Percentiles rank a stretch among this genome's conserved stretches.
Evolutionary conservation across 1,139 yeast genomes (phyloP).

Genomic region (Eremothecium gossypii): DNA sequence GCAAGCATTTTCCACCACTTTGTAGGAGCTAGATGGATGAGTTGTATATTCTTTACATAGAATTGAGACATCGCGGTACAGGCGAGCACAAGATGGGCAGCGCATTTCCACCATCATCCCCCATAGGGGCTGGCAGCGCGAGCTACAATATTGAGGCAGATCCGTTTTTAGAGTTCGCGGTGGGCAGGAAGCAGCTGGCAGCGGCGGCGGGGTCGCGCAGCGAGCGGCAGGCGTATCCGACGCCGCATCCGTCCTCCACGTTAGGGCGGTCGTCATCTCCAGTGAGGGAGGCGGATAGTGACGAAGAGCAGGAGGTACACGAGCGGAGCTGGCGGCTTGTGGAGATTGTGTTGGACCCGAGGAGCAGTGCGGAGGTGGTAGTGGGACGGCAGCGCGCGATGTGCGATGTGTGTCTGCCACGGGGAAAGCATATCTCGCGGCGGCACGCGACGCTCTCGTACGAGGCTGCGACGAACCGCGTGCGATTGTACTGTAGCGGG

Average conservation of each 20-base stretch:
- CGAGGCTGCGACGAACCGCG: conserved; percentile 19
- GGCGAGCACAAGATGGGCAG: conserved; percentile 12
- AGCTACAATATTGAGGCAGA: background rate
- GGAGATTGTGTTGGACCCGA: conserved; percentile 16
- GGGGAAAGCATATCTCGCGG: conserved; percentile 25
- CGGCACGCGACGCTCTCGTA: conserved; percentile 28
- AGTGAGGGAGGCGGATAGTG: conserved; percentile 28
- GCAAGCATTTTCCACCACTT: too few relatives aligned
- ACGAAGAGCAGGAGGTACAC: conserved; percentile 3
- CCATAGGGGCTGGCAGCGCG: conserved; percentile 32
- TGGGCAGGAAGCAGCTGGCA: too few relatives aligned
- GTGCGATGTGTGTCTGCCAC: conserved; percentile 28
- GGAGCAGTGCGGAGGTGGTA: conserved; percentile 14
- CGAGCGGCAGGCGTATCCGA: conserved; percentile 30
- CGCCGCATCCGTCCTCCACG: conserved; percentile 51
- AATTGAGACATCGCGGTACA: too few relatives aligned
- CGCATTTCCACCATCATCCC: conserved; percentile 61
- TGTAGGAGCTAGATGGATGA: too few relatives aligned
- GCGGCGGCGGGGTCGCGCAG: too few relatives aligned
- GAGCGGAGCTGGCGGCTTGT: conserved; percentile 1
- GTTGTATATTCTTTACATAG: too few relatives aligned
- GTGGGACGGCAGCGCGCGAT: conserved; percentile 25
- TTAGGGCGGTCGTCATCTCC: conserved; percentile 38
- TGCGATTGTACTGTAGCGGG: conserved; percentile 32
- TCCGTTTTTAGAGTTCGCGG: too few relatives aligned